These are phyloP conservation scores for Irineochytrium annulatum DNA, from an alignment of 192 early-diverging fungal genomes.

Conservation along the genomic window DNA sequence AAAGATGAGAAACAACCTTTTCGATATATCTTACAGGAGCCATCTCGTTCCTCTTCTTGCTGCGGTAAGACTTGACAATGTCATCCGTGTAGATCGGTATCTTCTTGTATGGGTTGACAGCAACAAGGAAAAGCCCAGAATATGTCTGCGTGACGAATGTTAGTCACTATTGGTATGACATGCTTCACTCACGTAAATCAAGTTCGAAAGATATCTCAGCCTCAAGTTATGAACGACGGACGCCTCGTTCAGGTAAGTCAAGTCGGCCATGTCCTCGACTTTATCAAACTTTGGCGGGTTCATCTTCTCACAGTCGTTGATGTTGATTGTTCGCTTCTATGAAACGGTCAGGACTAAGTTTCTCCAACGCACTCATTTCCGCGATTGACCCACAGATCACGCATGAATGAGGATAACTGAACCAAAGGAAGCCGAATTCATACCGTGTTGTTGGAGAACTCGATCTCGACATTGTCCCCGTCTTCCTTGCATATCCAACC, in stretches of 20 bases:
- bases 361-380: too few species aligned
- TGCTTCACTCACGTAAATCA: conserved; percentile 77
- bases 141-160: conserved; percentile 68
- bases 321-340: conserved; percentile 66
- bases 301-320: conserved; percentile 89
- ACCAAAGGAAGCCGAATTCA: conserved; percentile 1
- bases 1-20: neutral
- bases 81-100: conserved; percentile 87
- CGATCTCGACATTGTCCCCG: conserved; percentile 67
- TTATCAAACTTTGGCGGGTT: conserved; percentile 99
- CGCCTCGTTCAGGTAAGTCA: conserved; percentile 95
- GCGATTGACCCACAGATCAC: too few species aligned
- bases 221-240: conserved; percentile 97
- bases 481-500: conserved; percentile 76
- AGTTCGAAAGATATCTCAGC: conserved; percentile 81
- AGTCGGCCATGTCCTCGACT: conserved; percentile 97
- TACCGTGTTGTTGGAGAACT: conserved; percentile 76
- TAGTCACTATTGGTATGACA: too few species aligned
- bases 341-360: neutral
- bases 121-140: conserved; percentile 97
- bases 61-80: conserved; percentile 64
- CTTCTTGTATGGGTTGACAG: conserved; percentile 94
- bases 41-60: conserved; percentile 44
- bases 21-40: conserved; percentile 26
- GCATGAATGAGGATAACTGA: neutral